Base-by-base conservation (phyloP, 1,284 basidiomycete species). In the Cutaneotrichosporon sp. region DNA sequence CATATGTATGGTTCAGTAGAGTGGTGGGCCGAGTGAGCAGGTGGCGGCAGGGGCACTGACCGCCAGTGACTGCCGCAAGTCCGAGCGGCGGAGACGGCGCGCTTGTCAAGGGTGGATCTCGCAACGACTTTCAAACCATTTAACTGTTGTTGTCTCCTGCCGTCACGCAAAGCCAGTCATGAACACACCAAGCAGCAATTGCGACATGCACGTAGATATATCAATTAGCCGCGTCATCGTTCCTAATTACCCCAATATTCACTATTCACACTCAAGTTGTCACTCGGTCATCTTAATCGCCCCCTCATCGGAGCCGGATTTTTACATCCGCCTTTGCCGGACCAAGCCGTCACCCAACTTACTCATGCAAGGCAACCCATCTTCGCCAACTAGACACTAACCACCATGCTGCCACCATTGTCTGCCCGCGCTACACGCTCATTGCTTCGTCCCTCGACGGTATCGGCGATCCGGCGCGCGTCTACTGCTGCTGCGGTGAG, bases 391-490 rank as follows among this genome's bases (percentile, higher is more conserved):
- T 7, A 30, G 21, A 51, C 22, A 26, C 11, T 22, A 30, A 31
- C 21, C 60, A 59, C 30, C 53, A 66, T 63, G 62, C 59, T 59
- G 18, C 51, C 63, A 7, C 65, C 64, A 40, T 65, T 65, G 60
- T 59, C 52, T 26, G 26, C 26, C 26, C 26, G 26, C 38, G 32
- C 60, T 18, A 31, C 56, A 14, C 16, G 64, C 40, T 22, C 64
- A 56, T 58, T 62, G 60, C 34, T 61, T 14, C 57, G 50, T 18
- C 51, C 42, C n/a, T 34, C n/a, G 10, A n/a, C 26, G 50, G n/a
- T 21, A 30, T 4, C 36, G 3, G 40, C 59, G 16, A 21, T 31
- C 10, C 56, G 64, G 21, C 40, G 56, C 22, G 65, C 65, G 9
- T 66, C 65, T 4, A 58, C 59, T 5, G 53, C 65, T 4, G 56